phyloP scores from a whole-genome alignment of 345 rosid species.

The Carallia brachiata region DNA sequence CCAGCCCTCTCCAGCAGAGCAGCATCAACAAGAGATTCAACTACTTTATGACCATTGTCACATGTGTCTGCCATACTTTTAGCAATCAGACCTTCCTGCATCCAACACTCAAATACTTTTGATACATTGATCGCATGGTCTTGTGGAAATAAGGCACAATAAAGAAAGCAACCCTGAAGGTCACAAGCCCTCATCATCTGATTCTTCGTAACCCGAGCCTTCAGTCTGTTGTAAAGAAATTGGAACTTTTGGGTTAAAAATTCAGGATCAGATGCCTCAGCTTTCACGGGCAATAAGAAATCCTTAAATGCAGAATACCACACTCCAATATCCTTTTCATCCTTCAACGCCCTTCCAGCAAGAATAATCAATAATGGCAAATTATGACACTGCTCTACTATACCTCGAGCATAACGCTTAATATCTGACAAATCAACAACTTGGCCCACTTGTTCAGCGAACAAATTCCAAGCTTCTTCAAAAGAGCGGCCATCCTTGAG shows the following conservation, averaged over 20 bases:
- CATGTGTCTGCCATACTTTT: conserved; percentile 8
- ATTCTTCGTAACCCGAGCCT: neutral
- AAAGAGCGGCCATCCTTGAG: neutral
- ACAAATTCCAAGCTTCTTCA: conserved; percentile 19
- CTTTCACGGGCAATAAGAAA: conserved; percentile 3
- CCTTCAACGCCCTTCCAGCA: neutral
- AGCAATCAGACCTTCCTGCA: conserved; percentile 11
- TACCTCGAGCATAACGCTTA: conserved; percentile 6
- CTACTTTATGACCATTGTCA: conserved; percentile 7
- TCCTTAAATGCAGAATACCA: conserved; percentile 3
- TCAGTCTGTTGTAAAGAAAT: conserved; percentile 11
- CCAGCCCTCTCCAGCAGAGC: conserved; percentile 11
- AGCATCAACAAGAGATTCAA: conserved; percentile 1
- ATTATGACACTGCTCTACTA: conserved; percentile 10
- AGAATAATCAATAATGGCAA: conserved; percentile 10
- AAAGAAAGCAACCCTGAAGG: conserved; percentile 11
- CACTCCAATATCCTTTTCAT: conserved; percentile 6
- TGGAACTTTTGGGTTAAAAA: neutral
- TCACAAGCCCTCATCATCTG: neutral
- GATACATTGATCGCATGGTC: neutral
- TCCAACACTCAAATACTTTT: conserved; percentile 4
- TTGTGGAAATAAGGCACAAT: conserved; percentile 3
- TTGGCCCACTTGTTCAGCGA: conserved; percentile 6
- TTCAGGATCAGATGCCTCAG: neutral
- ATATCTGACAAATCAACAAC: conserved; percentile 1